phyloP scores from a whole-genome alignment of 257 asterid species.

The Capsicum chinense region DNA sequence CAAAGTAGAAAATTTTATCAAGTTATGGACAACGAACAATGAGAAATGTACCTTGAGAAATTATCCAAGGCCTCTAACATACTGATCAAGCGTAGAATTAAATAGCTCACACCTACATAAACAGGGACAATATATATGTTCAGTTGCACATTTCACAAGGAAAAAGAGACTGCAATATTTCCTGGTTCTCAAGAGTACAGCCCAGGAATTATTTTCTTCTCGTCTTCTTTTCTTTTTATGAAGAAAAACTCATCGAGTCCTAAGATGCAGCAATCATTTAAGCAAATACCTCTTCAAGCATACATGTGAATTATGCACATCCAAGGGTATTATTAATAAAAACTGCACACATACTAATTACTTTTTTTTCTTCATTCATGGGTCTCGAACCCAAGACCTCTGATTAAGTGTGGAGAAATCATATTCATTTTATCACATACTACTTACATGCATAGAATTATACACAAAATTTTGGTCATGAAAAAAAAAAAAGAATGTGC shows the following conservation, averaged over 20 bases:
- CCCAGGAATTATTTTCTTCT: not conserved
- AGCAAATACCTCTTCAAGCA: not conserved
- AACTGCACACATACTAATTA: too few species aligned
- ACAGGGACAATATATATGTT: constrained; percentile 30
- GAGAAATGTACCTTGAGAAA: constrained; percentile 23
- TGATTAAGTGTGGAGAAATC: too few species aligned
- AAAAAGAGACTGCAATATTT: not conserved
- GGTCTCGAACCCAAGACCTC: too few species aligned
- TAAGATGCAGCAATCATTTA: not conserved
- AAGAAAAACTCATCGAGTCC: constrained; percentile 3
- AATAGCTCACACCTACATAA: constrained; percentile 75
- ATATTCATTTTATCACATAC: too few species aligned
- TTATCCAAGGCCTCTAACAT: constrained; percentile 86
- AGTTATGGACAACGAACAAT: not conserved
- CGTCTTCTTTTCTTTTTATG: not conserved
- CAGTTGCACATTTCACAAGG: not conserved
- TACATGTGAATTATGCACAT: not conserved
- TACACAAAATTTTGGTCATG: not conserved
- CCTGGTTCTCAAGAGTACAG: not conserved
- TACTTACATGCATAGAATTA: not conserved
- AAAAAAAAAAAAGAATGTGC: not conserved
- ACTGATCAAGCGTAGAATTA: constrained; percentile 77
- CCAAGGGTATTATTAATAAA: not conserved
- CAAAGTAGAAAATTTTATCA: not conserved
- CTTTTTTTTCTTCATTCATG: too few species aligned